Evolutionary conservation across 805 yeast species (phyloP).

Genomic region (Metschnikowia matae): DNA sequence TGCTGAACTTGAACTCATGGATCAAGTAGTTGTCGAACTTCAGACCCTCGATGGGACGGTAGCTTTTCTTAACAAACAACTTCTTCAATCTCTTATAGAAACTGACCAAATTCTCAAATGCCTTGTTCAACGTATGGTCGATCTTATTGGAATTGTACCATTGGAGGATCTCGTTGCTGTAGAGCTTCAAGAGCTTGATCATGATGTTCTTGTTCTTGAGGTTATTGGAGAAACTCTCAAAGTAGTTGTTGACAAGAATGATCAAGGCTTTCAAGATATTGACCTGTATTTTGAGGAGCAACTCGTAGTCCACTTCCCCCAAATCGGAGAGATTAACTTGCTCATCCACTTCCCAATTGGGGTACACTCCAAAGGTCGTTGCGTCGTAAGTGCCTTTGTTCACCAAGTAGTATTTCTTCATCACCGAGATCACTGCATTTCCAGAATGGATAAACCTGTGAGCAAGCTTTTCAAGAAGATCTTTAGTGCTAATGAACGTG

Average conservation of each 20-base stretch:
- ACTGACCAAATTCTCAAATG: constrained; percentile 38
- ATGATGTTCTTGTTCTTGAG: constrained; percentile 54
- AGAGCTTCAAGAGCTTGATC: constrained; percentile 59
- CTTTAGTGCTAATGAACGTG: constrained; percentile 38
- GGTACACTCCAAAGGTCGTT: constrained; percentile 32
- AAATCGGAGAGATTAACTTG: constrained; percentile 35
- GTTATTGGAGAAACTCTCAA: constrained; percentile 70
- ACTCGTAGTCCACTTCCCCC: constrained; percentile 56
- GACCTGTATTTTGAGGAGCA: constrained; percentile 72
- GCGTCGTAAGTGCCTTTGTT: constrained; percentile 13
- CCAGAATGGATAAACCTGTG: constrained; percentile 41
- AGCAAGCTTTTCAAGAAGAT: constrained; percentile 37
- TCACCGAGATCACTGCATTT: constrained; percentile 41
- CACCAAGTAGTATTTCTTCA: constrained; percentile 29
- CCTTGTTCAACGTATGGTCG: constrained; percentile 28
- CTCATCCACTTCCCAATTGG: constrained; percentile 54
- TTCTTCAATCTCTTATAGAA: constrained; percentile 66
- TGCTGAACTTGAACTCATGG: constrained; percentile 40
- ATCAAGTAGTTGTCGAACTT: constrained; percentile 36
- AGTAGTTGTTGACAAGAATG: constrained; percentile 67
- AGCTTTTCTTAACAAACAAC: constrained; percentile 63
- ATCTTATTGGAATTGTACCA: constrained; percentile 44
- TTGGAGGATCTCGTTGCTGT: constrained; percentile 61
- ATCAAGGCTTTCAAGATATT: constrained; percentile 76
- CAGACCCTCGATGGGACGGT: constrained; percentile 51